Base-by-base conservation (phyloP, 345 rosid genomes). In the Euphorbia pulcherrima region DNA sequence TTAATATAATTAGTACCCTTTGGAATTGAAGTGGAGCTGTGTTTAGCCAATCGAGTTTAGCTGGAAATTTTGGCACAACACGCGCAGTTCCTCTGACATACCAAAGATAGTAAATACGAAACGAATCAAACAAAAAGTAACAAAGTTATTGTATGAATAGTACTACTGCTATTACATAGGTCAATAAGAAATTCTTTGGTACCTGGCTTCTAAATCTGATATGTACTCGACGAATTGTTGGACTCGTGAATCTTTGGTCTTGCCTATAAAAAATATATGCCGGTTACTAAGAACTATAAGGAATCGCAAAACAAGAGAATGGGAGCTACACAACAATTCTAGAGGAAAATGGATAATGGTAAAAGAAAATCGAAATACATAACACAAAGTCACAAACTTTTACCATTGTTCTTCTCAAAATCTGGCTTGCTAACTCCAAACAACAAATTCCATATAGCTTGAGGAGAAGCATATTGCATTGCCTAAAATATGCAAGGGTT, bases 381-480 rank as follows among this genome's bases (percentile, higher is more conserved):
- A n/a, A n/a, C n/a, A n/a, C n/a, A n/a, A n/a, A n/a, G n/a, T n/a
- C 12, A 74, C 55, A 39, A n/a, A 48, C 53, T 29, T 50, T 57
- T 74, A 88, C 90, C 90, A 67, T 77, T 83, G 66, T 64, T 74
- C 65, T 72, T 81, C 46, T 68, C 73, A 77, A 83, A 82, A 57
- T 81, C 82, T 33, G 90, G 89, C 68, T 47, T 78, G 52, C 69
- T 79, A 44, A 79, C 80, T 75, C 96, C 93, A 67, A 90, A 86
- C 70, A 88, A 69, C 71, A 81, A 24, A 73, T 92, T 90, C 98
- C 96, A 88, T 70, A 92, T 62, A 74, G 90, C 93, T 83, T 90
- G 85, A 14, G 93, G 97, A 50, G 98, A 90, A 71, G 88, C 84
- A 84, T 88, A 92, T 62, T 90, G 97, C 93, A 92, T 90, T 72